Conservation (phyloP, 345 rosid species). For the Capsella bursapastoris region DNA sequence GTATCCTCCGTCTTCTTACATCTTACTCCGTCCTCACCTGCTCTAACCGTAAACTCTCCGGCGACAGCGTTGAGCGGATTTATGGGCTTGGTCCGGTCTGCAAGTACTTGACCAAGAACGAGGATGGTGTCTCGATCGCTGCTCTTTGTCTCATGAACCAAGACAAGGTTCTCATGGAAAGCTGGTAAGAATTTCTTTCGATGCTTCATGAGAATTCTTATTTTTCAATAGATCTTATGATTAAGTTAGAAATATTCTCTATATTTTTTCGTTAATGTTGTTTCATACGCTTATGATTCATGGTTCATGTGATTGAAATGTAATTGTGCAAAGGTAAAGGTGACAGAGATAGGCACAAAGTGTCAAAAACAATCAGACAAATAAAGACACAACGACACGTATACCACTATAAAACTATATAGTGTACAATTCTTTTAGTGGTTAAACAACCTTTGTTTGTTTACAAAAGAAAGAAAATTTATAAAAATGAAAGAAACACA, state of each 20-base stretch:
- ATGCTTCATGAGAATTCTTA: not conserved
- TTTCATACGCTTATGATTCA: slow-evolving; percentile 18
- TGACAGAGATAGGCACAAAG: slow-evolving; percentile 14
- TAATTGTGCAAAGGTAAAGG: slow-evolving; percentile 30
- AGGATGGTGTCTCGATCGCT: slow-evolving; percentile 78
- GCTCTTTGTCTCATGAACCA: slow-evolving; percentile 83
- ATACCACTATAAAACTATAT: not conserved
- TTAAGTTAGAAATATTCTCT: not conserved
- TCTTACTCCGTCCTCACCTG: slow-evolving; percentile 67
- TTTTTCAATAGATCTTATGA: slow-evolving; percentile 18
- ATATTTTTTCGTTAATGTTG: not conserved
- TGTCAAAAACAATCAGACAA: slow-evolving; percentile 26
- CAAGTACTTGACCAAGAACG: slow-evolving; percentile 76
- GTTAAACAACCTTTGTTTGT: not conserved
- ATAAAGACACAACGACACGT: slow-evolving; percentile 33
- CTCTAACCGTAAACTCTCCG: slow-evolving; percentile 46
- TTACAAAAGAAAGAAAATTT: too few species aligned
- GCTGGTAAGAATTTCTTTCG: slow-evolving; percentile 60
- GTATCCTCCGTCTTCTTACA: slow-evolving; percentile 72
- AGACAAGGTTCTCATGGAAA: slow-evolving; percentile 92
- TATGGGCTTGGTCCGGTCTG: slow-evolving; percentile 85
- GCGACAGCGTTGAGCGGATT: slow-evolving; percentile 57
- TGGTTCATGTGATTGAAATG: not conserved
- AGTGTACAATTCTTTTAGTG: slow-evolving; percentile 12
- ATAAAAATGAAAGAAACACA: too few species aligned